Evolutionary conservation across 257 asterid genomes (phyloP).

Genomic region (Leptodermis oblonga): DNA sequence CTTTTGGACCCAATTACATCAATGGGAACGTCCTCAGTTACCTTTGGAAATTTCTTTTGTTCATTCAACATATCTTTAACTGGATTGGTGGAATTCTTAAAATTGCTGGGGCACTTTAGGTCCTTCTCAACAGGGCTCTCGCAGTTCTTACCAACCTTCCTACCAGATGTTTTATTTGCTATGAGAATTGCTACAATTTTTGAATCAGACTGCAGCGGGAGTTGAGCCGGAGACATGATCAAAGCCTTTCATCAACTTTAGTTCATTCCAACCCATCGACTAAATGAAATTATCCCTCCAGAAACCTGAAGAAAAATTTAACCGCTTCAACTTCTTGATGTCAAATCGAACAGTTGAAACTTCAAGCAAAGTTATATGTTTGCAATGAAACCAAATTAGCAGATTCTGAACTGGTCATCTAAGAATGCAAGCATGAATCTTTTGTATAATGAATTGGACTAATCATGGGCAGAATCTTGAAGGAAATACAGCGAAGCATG

Average conservation of each 20-base stretch:
- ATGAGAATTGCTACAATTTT: neutral
- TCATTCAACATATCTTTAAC: constrained; percentile 27
- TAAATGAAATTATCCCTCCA: neutral
- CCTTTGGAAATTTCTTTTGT: constrained; percentile 32
- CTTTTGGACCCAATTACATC: constrained; percentile 51
- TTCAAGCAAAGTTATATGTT: neutral
- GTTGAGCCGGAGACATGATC: constrained; percentile 14
- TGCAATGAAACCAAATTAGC: neutral
- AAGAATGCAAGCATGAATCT: no score
- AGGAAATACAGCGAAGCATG: neutral
- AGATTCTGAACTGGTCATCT: neutral
- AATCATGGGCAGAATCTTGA: neutral
- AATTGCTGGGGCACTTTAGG: constrained; percentile 17
- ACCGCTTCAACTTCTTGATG: neutral
- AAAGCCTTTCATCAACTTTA: constrained; percentile 6
- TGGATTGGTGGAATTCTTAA: constrained; percentile 15
- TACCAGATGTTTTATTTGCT: neutral
- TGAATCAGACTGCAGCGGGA: constrained; percentile 4
- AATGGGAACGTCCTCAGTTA: constrained; percentile 34
- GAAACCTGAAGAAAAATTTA: neutral
- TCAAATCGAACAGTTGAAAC: neutral
- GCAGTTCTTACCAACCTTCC: constrained; percentile 6
- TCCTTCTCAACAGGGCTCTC: constrained; percentile 9
- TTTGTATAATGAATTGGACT: neutral
- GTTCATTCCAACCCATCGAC: neutral